Evolutionary conservation across 225 moss, liverwort and hornwort genomes (phyloP).

Genomic region (Pseudoscleropodium purum): DNA sequence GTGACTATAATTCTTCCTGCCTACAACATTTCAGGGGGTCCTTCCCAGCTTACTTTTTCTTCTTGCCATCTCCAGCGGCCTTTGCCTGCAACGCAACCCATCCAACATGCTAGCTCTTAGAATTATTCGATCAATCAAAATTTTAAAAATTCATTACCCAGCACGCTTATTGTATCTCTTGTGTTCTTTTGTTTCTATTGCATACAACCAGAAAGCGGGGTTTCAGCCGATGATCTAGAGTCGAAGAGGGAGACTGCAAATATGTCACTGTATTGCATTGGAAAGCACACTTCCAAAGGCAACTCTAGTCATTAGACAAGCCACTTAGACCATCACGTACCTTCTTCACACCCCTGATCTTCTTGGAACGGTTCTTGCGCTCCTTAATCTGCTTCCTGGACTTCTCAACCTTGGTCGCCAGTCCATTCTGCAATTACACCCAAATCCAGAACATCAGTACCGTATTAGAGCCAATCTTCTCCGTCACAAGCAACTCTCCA

Average conservation of each 20-base stretch:
- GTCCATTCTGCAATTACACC: conserved; percentile 47
- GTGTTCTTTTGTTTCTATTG: not conserved
- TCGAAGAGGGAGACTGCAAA: not conserved
- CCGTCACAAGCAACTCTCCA: not conserved
- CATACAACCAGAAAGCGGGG: not conserved
- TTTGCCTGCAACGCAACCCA: conserved; percentile 10
- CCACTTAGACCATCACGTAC: not conserved
- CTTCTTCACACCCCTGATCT: conserved; percentile 89
- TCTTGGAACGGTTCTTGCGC: conserved; percentile 80
- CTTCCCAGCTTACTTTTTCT: conserved; percentile 16
- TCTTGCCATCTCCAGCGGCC: conserved; percentile 33
- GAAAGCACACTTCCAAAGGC: not conserved
- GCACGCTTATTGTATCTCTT: not conserved
- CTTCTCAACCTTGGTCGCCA: conserved; percentile 92
- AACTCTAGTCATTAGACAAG: not conserved
- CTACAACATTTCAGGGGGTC: not conserved
- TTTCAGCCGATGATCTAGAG: not conserved
- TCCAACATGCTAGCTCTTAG: not conserved
- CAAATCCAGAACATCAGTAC: not conserved
- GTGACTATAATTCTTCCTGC: not conserved
- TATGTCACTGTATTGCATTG: no score
- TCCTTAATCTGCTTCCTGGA: conserved; percentile 69
- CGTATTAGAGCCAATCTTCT: not conserved
- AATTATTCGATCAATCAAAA: not conserved
- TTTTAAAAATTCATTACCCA: not conserved